These are phyloP conservation scores for Arachis hypogaea DNA, from an alignment of 306 rosid genomes.

Conservation along the genomic window DNA sequence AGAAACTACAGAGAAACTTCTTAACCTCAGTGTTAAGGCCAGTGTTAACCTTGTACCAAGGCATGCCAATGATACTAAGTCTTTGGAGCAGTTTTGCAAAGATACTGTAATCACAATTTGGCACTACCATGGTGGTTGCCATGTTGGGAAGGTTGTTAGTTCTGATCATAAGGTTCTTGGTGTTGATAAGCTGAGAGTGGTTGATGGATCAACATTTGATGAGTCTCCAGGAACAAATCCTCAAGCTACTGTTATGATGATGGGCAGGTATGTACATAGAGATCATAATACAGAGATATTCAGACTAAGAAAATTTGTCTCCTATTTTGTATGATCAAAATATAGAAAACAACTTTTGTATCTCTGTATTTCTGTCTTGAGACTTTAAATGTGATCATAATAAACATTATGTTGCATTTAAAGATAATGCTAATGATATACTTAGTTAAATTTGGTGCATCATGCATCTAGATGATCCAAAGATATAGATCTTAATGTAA, in stretches of 20 bases:
- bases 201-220: conserved; percentile 78
- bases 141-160: conserved; percentile 75
- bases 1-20: conserved; percentile 61
- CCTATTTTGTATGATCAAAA: too few relatives aligned
- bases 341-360: too few relatives aligned
- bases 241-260: conserved; percentile 94
- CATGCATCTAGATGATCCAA: too few relatives aligned
- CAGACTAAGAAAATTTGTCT: too few relatives aligned
- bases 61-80: conserved; percentile 69
- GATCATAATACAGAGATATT: not conserved
- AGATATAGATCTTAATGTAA: too few relatives aligned
- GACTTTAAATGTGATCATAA: too few relatives aligned
- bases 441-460: too few relatives aligned
- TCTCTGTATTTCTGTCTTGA: too few relatives aligned
- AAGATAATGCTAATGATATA: too few relatives aligned
- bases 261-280: conserved; percentile 73
- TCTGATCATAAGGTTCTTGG: conserved; percentile 69
- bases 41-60: conserved; percentile 80
- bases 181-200: conserved; percentile 68
- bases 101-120: conserved; percentile 95
- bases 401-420: too few relatives aligned
- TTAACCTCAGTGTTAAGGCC: conserved; percentile 67
- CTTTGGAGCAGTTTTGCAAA: conserved; percentile 79
- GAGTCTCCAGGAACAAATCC: conserved; percentile 97
- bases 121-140: conserved; percentile 99